phyloP scores from a whole-genome alignment of 805 yeast genomes.

The Tetrapisispora phaffii region DNA sequence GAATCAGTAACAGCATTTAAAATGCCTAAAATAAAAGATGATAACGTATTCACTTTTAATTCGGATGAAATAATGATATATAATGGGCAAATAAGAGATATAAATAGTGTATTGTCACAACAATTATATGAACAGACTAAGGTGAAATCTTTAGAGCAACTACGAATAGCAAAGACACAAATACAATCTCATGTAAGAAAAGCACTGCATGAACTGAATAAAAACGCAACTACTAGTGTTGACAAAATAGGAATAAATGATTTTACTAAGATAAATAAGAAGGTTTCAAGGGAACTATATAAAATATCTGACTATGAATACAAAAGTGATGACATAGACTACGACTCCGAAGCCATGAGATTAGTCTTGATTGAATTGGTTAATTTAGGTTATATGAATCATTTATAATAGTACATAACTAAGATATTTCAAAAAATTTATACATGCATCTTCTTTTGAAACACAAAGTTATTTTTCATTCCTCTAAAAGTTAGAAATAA shows the following conservation, averaged over 20 bases:
- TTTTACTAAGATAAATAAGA: constrained; percentile 54
- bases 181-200: constrained; percentile 52
- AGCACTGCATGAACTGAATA: constrained; percentile 41
- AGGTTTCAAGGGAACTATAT: constrained; percentile 53
- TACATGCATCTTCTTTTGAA: background rate
- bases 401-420: background rate
- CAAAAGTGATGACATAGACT: constrained; percentile 8
- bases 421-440: background rate
- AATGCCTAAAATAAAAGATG: constrained; percentile 1
- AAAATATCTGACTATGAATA: constrained; percentile 21
- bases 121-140: constrained; percentile 1
- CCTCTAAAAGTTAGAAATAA: background rate
- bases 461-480: background rate
- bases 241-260: constrained; percentile 26
- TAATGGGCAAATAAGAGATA: constrained; percentile 7
- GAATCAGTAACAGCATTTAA: background rate
- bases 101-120: constrained; percentile 1
- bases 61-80: constrained; percentile 2
- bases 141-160: constrained; percentile 1
- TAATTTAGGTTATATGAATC: background rate
- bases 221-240: constrained; percentile 15
- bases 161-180: constrained; percentile 38
- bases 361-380: background rate
- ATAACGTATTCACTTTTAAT: background rate
- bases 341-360: constrained; percentile 10